A percentile compares a stretch with the other conserved stretches of the same genome.
phyloP scores from a whole-genome alignment of 768 basidiomycete genomes.

The Roridomyces roridus region DNA sequence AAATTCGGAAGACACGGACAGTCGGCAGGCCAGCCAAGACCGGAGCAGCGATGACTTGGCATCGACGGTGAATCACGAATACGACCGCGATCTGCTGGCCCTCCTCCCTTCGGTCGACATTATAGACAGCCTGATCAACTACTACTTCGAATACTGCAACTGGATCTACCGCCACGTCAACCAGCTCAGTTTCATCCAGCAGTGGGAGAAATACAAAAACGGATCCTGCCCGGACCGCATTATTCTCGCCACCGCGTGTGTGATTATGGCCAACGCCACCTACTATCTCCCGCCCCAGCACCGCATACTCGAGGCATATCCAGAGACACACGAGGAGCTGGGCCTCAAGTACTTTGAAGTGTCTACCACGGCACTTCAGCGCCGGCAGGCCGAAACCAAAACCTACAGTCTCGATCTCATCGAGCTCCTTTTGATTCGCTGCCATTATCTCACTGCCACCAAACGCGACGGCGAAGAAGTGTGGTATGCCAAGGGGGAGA shows the following conservation, averaged over 20 bases:
- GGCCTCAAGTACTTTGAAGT: constrained; percentile 73
- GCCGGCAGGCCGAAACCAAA: constrained; percentile 64
- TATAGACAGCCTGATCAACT: constrained; percentile 74
- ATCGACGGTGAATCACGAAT: constrained; percentile 52
- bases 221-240: constrained; percentile 70
- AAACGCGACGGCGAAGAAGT: constrained; percentile 84
- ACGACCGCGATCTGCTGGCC: constrained; percentile 76
- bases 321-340: constrained; percentile 63
- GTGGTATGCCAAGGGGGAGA: constrained; percentile 76
- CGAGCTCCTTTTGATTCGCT: constrained; percentile 73
- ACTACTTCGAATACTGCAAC: constrained; percentile 88
- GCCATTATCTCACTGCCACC: constrained; percentile 73
- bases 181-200: constrained; percentile 59
- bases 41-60: constrained; percentile 46
- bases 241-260: constrained; percentile 73
- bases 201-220: constrained; percentile 79
- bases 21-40: constrained; percentile 61
- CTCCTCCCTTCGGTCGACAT: constrained; percentile 68
- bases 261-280: constrained; percentile 75
- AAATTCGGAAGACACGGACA: constrained; percentile 59
- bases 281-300: constrained; percentile 76
- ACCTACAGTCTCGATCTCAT: constrained; percentile 75
- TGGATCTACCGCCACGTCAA: constrained; percentile 88
- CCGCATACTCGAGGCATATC: constrained; percentile 58
- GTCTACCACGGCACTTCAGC: constrained; percentile 66